Percentiles rank a stretch among this genome's conserved stretches.
These are phyloP conservation scores for Leccinum pachyderme DNA, from an alignment of 1,284 basidiomycete species.

Conservation along the genomic window DNA sequence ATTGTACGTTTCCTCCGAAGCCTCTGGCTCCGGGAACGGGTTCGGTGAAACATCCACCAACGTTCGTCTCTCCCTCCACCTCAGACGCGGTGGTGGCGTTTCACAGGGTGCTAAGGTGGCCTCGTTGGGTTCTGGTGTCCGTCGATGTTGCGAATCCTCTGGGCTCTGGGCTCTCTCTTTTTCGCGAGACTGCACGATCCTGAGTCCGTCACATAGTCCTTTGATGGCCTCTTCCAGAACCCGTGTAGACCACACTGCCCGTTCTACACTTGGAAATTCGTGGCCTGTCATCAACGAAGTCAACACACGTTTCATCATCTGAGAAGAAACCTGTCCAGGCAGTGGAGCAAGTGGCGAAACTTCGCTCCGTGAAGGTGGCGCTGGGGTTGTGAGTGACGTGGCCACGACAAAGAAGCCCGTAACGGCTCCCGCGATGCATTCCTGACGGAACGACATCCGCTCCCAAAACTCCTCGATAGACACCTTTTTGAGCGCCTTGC, in stretches of 20 bases:
- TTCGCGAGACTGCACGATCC: constrained; percentile 26
- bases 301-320: constrained; percentile 68
- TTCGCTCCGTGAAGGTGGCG: constrained; percentile 20
- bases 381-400: constrained; percentile 34
- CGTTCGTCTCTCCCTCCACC: constrained; percentile 22
- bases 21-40: constrained; percentile 61
- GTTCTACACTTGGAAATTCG: constrained; percentile 72
- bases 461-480: constrained; percentile 87
- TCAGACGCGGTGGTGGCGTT: constrained; percentile 46
- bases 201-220: constrained; percentile 66
- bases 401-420: constrained; percentile 85
- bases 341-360: constrained; percentile 49
- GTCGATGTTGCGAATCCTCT: constrained; percentile 25
- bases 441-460: constrained; percentile 91
- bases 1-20: constrained; percentile 57
- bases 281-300: constrained; percentile 66
- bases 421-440: constrained; percentile 81
- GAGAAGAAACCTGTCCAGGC: constrained; percentile 59
- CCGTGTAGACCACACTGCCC: constrained; percentile 66
- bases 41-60: constrained; percentile 58
- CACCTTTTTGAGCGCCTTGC: constrained; percentile 56
- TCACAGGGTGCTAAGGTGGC: constrained; percentile 38
- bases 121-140: constrained; percentile 39
- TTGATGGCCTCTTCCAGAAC: constrained; percentile 65
- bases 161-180: constrained; percentile 14